Evolutionary conservation across 768 basidiomycete genomes (phyloP), one percentile per base, ranked within the genome.

Genomic region (Mycena albidolilacea): DNA sequence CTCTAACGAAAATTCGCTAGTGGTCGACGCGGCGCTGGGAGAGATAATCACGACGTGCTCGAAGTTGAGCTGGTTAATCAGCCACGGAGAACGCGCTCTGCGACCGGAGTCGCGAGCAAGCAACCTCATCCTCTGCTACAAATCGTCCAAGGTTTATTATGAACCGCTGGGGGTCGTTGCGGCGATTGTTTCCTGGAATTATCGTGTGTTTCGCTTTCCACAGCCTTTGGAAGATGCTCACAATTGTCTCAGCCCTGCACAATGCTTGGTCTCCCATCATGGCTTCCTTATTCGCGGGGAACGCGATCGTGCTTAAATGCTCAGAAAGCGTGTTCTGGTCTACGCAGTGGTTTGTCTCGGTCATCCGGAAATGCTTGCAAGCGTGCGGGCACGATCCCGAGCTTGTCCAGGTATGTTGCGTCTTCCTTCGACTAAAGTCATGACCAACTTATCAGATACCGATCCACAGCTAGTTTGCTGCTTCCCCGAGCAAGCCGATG

Each of bases 321-420:
- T 96, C 94, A 6, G 96, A 97, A 78, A 88, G 95, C 70, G 97
- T 98, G 46, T 87, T 95, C 14, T 99, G 97, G 97, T 96, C 95
- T 2, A 92, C 95, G 0, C 86, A 81, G 21, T 95, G 91, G 91
- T 97, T 95, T 77, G 87, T 97, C 12, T 90, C 90, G 3, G 94
- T 91, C 2, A 91, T 99, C 74, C 87, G 89, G 70, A 87, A 89
- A 60, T 95, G 94, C 78, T 84, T 99, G n/a, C 82, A 85, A 41
- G 92, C 87, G 7, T 97, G 95, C 79, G 95, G 93, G n/a, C 91
- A 95, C 75, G 89, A 95, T 76, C 88, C 90, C 1, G 92, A 97
- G 67, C 89, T 97, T 54, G 92, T 99, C n/a, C 97, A 98, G 86
- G 92, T 90, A 7, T 23, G 68, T 62, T 30, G 70, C 37, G 83